Conservation (phyloP, 2,329 filamentous ascomycete genomes). For the Fusarium sp. region DNA sequence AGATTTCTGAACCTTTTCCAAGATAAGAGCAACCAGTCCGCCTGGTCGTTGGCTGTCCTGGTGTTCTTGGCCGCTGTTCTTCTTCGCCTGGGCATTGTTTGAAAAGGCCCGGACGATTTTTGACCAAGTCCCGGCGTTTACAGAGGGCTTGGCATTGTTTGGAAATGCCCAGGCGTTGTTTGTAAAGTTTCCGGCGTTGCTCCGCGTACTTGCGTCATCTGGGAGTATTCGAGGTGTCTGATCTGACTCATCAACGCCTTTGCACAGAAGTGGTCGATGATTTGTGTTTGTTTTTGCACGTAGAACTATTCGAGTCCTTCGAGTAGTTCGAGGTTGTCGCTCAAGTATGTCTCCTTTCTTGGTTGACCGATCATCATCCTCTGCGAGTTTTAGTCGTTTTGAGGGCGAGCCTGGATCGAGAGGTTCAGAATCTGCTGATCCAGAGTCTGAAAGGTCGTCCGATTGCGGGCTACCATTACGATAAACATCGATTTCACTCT, state of each 20-base stretch:
- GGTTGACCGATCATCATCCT: background rate
- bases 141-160: no score
- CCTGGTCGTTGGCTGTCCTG: background rate
- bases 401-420: background rate
- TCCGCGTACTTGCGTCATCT: no score
- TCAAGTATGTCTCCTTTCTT: background rate
- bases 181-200: no score
- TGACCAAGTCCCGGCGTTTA: no score
- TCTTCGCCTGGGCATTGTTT: no score
- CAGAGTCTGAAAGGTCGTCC: no score
- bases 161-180: no score
- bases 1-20: background rate
- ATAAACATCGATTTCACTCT: background rate
- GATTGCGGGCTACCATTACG: background rate
- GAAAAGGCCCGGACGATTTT: no score
- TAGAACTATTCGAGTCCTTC: background rate
- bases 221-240: background rate
- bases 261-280: background rate
- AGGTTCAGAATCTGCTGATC: background rate
- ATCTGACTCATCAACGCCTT: background rate
- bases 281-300: background rate
- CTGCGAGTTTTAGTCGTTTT: slow-evolving; percentile 12
- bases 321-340: background rate
- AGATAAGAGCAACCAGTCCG: slow-evolving; percentile 14
- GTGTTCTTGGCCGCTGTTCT: background rate